Conservation (phyloP, 164 flowering plant genomes). For the Tetracentron sinense region DNA sequence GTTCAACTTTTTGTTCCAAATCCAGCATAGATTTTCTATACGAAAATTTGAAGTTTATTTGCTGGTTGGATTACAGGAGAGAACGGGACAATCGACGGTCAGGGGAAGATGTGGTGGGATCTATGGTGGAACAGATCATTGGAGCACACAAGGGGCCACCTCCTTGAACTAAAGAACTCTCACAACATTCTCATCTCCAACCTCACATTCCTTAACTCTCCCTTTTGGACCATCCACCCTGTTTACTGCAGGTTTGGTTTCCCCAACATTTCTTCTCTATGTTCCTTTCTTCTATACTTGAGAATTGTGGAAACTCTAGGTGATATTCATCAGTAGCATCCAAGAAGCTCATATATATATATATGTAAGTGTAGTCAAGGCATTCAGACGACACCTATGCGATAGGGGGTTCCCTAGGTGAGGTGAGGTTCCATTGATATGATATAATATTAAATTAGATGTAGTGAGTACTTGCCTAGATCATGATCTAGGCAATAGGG, state of each 20-base stretch:
- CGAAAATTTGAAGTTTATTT: background rate
- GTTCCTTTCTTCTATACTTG: background rate
- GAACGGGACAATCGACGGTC: slow-evolving; percentile 95
- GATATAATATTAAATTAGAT: too few relatives aligned
- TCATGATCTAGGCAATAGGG: too few relatives aligned
- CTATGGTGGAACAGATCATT: slow-evolving; percentile 95
- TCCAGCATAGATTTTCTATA: background rate
- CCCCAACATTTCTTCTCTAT: background rate
- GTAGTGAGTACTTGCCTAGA: too few relatives aligned
- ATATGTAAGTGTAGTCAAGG: too few relatives aligned
- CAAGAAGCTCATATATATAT: too few relatives aligned
- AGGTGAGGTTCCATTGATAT: too few relatives aligned
- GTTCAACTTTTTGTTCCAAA: background rate
- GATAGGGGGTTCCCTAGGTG: too few relatives aligned
- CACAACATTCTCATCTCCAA: slow-evolving; percentile 75
- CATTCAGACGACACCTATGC: too few relatives aligned
- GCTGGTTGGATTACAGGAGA: slow-evolving; percentile 51
- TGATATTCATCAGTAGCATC: too few relatives aligned
- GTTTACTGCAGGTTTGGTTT: slow-evolving; percentile 80
- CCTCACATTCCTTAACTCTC: slow-evolving; percentile 84
- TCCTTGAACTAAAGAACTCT: slow-evolving; percentile 76
- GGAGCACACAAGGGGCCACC: slow-evolving; percentile 92
- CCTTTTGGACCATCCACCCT: slow-evolving; percentile 98
- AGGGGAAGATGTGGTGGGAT: slow-evolving; percentile 98
- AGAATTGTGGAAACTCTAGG: too few relatives aligned